phyloP scores from a whole-genome alignment of 2,329 filamentous ascomycete species.

The Verticillium longisporum region DNA sequence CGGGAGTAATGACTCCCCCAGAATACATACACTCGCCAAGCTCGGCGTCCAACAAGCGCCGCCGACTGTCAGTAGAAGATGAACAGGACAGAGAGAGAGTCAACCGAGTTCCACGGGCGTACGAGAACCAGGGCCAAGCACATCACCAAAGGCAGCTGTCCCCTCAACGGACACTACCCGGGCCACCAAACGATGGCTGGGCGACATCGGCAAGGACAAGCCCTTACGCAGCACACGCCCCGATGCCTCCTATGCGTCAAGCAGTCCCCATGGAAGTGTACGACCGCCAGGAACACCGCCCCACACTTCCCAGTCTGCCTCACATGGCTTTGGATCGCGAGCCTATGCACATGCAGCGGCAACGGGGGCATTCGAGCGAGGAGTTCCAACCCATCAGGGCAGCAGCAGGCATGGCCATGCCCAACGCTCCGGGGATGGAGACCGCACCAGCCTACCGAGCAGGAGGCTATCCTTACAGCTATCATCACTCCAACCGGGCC shows the following conservation, averaged over 20 bases:
- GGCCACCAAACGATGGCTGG: slow-evolving; percentile 27
- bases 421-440: slow-evolving; percentile 22
- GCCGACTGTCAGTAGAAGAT: slow-evolving; percentile 34
- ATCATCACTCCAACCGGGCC: slow-evolving; percentile 34
- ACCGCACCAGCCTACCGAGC: slow-evolving; percentile 23
- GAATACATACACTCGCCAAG: slow-evolving; percentile 44
- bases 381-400: slow-evolving; percentile 24
- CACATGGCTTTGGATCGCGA: slow-evolving; percentile 29
- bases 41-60: slow-evolving; percentile 34
- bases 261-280: slow-evolving; percentile 22
- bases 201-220: slow-evolving; percentile 22
- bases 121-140: slow-evolving; percentile 25
- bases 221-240: slow-evolving; percentile 22
- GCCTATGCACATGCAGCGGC: slow-evolving; percentile 19
- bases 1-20: slow-evolving; percentile 27
- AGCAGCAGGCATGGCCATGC: slow-evolving; percentile 19
- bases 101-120: slow-evolving; percentile 40
- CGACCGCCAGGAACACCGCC: slow-evolving; percentile 27
- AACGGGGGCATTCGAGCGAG: slow-evolving; percentile 26
- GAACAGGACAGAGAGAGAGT: slow-evolving; percentile 30
- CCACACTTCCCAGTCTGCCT: slow-evolving; percentile 34
- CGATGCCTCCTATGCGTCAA: slow-evolving; percentile 22
- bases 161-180: slow-evolving; percentile 18
- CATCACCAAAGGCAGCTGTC: slow-evolving; percentile 26
- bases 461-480: slow-evolving; percentile 27